A percentile compares a stretch with the other conserved stretches of the same genome.
phyloP scores from a whole-genome alignment of 257 asterid genomes.

The Fraxinus americana region DNA sequence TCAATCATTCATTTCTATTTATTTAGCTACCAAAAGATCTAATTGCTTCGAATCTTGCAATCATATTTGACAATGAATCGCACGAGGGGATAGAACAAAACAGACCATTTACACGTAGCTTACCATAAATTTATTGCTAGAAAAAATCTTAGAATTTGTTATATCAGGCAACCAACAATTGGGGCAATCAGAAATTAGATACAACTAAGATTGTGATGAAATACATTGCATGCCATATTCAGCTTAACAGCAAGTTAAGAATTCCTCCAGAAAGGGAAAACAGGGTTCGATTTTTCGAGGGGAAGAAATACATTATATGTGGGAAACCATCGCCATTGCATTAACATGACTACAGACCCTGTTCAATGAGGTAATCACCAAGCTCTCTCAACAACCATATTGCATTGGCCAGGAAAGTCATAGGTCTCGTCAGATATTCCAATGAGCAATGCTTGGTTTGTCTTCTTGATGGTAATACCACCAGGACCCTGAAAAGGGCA shows the following conservation, averaged over 20 bases:
- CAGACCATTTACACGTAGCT: no score
- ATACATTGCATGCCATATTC: background rate
- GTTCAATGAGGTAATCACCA: slow-evolving; percentile 57
- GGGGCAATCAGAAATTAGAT: no score
- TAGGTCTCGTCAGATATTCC: slow-evolving; percentile 55
- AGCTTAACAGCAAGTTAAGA: background rate
- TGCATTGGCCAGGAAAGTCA: slow-evolving; percentile 59
- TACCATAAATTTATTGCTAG: no score
- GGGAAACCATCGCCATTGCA: background rate
- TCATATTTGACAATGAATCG: no score
- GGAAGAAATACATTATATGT: background rate
- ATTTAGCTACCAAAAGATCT: no score
- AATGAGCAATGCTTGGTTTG: slow-evolving; percentile 45
- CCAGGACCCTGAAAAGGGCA: slow-evolving; percentile 39
- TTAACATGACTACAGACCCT: slow-evolving; percentile 26
- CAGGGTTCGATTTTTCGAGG: background rate
- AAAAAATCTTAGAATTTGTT: no score
- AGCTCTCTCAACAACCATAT: slow-evolving; percentile 55
- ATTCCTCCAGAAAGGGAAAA: background rate
- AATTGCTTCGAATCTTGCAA: no score
- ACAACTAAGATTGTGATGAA: background rate
- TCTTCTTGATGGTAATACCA: slow-evolving; percentile 51
- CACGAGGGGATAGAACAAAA: no score
- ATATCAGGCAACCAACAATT: background rate
- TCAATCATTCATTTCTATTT: no score